These are phyloP conservation scores for Myxozyma udenii DNA, from an alignment of 805 yeast genomes.

Conservation along the genomic window DNA sequence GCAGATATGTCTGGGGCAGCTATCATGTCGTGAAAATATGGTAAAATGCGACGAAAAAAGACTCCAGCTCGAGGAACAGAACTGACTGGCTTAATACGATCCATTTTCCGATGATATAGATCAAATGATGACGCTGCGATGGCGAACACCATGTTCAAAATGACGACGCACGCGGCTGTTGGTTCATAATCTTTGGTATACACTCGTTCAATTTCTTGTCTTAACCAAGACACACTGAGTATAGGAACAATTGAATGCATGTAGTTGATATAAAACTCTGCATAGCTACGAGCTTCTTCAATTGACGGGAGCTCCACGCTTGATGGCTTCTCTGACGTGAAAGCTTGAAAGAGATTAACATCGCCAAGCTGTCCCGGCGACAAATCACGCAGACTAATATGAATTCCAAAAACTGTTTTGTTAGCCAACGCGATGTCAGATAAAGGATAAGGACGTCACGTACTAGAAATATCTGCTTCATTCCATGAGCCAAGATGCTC, in stretches of 20 bases:
- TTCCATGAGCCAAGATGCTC: slow-evolving; percentile 16
- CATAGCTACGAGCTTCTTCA: slow-evolving; percentile 23
- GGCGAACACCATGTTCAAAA: slow-evolving; percentile 27
- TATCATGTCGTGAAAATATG: slow-evolving; percentile 12
- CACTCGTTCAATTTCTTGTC: slow-evolving; percentile 5
- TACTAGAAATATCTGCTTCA: slow-evolving; percentile 21
- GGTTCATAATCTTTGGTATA: slow-evolving; percentile 20
- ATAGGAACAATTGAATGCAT: slow-evolving; percentile 24
- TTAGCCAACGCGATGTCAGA: background rate
- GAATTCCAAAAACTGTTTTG: slow-evolving; percentile 15
- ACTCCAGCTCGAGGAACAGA: slow-evolving; percentile 16
- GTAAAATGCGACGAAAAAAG: slow-evolving; percentile 15
- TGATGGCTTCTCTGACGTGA: slow-evolving; percentile 2
- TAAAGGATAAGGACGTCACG: background rate
- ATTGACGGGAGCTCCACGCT: slow-evolving; percentile 21
- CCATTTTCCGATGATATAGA: slow-evolving; percentile 23
- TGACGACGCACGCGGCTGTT: slow-evolving; percentile 12
- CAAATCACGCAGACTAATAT: slow-evolving; percentile 16
- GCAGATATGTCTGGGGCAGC: slow-evolving; percentile 11
- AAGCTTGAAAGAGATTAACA: slow-evolving; percentile 15
- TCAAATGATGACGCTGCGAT: slow-evolving; percentile 13
- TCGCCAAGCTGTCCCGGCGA: slow-evolving; percentile 18
- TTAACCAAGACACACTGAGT: slow-evolving; percentile 15
- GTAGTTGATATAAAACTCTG: slow-evolving; percentile 13
- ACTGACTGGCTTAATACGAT: background rate